Evolutionary conservation across 208 protist genomes (phyloP), one percentile per base, ranked within the genome.

Genomic region (Trypanosoma melophagium): DNA sequence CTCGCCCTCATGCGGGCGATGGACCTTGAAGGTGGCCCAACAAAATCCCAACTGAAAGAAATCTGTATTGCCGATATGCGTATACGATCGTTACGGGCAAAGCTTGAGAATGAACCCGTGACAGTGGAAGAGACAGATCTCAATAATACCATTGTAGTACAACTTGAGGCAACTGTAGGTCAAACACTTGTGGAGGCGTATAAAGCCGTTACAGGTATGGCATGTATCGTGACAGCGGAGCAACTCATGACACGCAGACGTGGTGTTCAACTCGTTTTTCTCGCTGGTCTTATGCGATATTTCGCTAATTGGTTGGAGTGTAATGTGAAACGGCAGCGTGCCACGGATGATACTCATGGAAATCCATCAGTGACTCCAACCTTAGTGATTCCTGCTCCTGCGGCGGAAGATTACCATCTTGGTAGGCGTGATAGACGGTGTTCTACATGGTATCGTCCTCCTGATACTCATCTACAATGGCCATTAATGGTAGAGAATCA

Each of bases 281-380:
- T 92, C 19, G 86, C 86, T 9, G 77, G 75, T 5, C 70, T 94
- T 21, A 69, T 94, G 66, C 79, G 82, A 12, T 78, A 89, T 72
- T 90, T 84, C 65, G 76, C 89, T 14, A 90, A 88, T 61, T 94
- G 85, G 84, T 60, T 81, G 21, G 77, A 81, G 40, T 74, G 77
- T 51, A 69, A 74, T 24, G 60, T 75, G 3, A 83, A 81, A 55
- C 67, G 71, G 31, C 75, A 80, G 14, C 50, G 65, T 24, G 66
- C 66, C 17, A 38, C 51, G 16, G 47, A 45, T n/a, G 60, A 67
- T 35, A 58, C 45, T 7, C 35, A 64, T 25, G n/a, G 42, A 41
- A 25, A 41, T n/a, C 38, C 57, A 25, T 4, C 31, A 28, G 58
- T 69, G 12, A 42, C 38, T 14, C n/a, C 12, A 14, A n/a, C n/a